These are phyloP conservation scores for Vitis amurensis DNA, from an alignment of 164 flowering plant species.

Conservation along the genomic window DNA sequence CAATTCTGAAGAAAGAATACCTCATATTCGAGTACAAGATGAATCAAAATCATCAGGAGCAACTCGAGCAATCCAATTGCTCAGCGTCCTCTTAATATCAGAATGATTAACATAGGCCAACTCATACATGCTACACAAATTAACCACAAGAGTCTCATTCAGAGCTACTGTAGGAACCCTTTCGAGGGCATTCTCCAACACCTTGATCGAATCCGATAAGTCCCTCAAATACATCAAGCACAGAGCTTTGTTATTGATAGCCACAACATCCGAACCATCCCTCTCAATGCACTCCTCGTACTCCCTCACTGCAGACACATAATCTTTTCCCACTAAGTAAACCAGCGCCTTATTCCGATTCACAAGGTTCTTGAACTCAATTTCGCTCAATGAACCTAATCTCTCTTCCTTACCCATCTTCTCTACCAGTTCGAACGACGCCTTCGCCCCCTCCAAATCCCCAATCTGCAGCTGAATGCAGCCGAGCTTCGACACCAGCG, in stretches of 20 bases:
- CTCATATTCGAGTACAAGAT: conserved; percentile 80
- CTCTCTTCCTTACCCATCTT: conserved; percentile 29
- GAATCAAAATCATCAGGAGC: conserved; percentile 99
- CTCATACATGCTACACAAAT: conserved; percentile 97
- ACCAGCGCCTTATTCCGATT: conserved; percentile 77
- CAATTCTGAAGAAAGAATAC: conserved; percentile 24
- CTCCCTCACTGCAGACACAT: conserved; percentile 93
- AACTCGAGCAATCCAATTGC: conserved; percentile 90
- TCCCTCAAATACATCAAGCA: conserved; percentile 99
- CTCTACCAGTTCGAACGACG: conserved; percentile 56
- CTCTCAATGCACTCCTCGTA: conserved; percentile 89
- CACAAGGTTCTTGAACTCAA: conserved; percentile 61
- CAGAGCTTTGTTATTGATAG: conserved; percentile 85
- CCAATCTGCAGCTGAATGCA: conserved; percentile 84
- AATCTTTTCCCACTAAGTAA: conserved; percentile 86
- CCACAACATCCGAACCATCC: conserved; percentile 67
- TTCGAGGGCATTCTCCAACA: conserved; percentile 83
- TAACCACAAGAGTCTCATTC: conserved; percentile 86
- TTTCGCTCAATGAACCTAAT: conserved; percentile 29
- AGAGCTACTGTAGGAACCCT: conserved; percentile 77
- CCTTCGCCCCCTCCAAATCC: conserved; percentile 75
- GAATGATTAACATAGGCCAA: conserved; percentile 91
- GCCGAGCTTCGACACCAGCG: conserved; percentile 69
- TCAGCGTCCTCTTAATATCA: conserved; percentile 82
- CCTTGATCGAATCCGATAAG: conserved; percentile 89